These are phyloP conservation scores for Aquilaria sinensis DNA, from an alignment of 345 rosid genomes.

Conservation along the genomic window DNA sequence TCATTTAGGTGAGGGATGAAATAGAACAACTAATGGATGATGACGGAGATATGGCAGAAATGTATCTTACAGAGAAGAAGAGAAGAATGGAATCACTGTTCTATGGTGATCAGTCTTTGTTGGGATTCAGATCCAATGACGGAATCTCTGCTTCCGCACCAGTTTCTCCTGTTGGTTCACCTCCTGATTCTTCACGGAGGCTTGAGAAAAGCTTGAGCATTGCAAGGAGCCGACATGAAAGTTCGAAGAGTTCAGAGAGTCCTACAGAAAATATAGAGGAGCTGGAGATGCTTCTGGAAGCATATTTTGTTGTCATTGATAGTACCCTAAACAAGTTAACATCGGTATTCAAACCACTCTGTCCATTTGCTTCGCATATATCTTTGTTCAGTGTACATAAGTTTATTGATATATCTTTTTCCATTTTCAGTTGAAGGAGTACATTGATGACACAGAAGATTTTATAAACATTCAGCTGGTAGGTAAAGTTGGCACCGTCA, in stretches of 20 bases:
- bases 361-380: neutral
- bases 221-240: conserved; percentile 91
- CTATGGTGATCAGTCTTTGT: conserved; percentile 70
- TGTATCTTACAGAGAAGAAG: conserved; percentile 98
- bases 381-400: neutral
- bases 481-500: conserved; percentile 4
- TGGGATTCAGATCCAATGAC: conserved; percentile 73
- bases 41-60: conserved; percentile 99
- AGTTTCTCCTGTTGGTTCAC: conserved; percentile 91
- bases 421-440: conserved; percentile 82
- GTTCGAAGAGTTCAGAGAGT: conserved; percentile 80
- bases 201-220: conserved; percentile 86
- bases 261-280: conserved; percentile 75
- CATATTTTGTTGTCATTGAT: conserved; percentile 95
- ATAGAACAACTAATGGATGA: conserved; percentile 99
- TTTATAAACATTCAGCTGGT: conserved; percentile 97
- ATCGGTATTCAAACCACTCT: conserved; percentile 45
- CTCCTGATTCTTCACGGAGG: conserved; percentile 57
- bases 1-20: conserved; percentile 87
- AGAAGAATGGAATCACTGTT: conserved; percentile 71
- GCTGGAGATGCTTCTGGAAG: conserved; percentile 98
- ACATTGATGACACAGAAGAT: conserved; percentile 95
- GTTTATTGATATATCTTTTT: conserved; percentile 4
- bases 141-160: conserved; percentile 83
- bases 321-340: conserved; percentile 94